phyloP scores from a whole-genome alignment of 768 basidiomycete species.

The Rhodotorula diobovata region DNA sequence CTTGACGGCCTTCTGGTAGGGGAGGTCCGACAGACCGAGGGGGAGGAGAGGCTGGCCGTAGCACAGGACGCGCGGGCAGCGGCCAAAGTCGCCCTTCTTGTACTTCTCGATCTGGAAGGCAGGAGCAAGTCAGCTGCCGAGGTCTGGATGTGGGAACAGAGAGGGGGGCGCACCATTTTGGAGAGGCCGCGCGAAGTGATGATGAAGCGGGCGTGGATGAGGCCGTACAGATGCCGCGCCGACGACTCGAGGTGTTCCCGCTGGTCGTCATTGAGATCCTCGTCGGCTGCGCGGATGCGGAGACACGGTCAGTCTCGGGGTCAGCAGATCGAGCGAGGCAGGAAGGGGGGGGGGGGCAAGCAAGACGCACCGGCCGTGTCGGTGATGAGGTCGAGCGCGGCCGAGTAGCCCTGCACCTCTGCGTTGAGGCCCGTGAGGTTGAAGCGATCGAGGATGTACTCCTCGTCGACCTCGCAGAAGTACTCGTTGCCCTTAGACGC shows the following conservation, averaged over 20 bases:
- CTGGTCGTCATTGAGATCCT: constrained; percentile 82
- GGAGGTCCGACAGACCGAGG: constrained; percentile 92
- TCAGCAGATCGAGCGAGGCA: background rate
- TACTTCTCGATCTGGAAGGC: constrained; percentile 72
- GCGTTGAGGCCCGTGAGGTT: constrained; percentile 95
- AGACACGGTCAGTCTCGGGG: background rate
- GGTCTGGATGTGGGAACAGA: constrained; percentile 8
- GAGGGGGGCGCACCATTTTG: constrained; percentile 72
- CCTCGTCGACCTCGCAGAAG: constrained; percentile 98
- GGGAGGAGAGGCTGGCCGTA: constrained; percentile 91
- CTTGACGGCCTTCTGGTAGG: constrained; percentile 98
- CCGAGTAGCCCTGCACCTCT: constrained; percentile 88
- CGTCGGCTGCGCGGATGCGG: constrained; percentile 56
- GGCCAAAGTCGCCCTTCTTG: constrained; percentile 95
- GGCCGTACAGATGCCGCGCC: constrained; percentile 85
- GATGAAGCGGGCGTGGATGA: constrained; percentile 96
- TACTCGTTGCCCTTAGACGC: constrained; percentile 72
- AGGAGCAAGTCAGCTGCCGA: background rate
- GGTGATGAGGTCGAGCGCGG: constrained; percentile 91
- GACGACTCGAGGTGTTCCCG: constrained; percentile 88
- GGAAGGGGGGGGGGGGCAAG: background rate
- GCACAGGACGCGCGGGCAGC: constrained; percentile 95
- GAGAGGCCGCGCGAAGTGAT: constrained; percentile 85
- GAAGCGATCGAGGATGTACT: constrained; percentile 96
- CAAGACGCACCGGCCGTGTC: constrained; percentile 75